These are phyloP conservation scores for Taphrina confusa DNA, from an alignment of 1,139 yeast genomes.

Conservation along the genomic window DNA sequence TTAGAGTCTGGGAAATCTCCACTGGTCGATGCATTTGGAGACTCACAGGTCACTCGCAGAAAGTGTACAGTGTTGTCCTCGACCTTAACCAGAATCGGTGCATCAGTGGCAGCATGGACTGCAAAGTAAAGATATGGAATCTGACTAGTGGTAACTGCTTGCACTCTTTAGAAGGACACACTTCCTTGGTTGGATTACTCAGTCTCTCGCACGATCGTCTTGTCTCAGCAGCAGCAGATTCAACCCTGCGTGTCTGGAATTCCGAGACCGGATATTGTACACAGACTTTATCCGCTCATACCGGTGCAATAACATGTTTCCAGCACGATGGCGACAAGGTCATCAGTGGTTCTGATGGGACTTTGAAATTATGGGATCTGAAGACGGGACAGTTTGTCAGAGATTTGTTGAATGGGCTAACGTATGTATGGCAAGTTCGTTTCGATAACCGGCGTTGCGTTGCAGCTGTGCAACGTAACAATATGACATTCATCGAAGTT, in stretches of 20 bases:
- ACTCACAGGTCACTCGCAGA: conserved; percentile 78
- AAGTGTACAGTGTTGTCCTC: conserved; percentile 82
- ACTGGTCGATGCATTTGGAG: conserved; percentile 73
- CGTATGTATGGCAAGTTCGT: conserved; percentile 92
- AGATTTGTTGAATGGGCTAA: conserved; percentile 70
- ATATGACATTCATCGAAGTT: conserved; percentile 72
- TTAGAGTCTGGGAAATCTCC: conserved; percentile 87
- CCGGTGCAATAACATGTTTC: conserved; percentile 88
- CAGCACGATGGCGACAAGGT: conserved; percentile 83
- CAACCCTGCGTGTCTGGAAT: conserved; percentile 89
- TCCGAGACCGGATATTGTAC: conserved; percentile 71
- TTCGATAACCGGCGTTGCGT: conserved; percentile 83
- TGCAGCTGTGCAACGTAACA: conserved; percentile 84
- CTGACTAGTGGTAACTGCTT: conserved; percentile 69
- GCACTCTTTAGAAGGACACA: conserved; percentile 76
- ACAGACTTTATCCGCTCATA: conserved; percentile 78
- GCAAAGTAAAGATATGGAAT: conserved; percentile 88
- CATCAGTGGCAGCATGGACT: conserved; percentile 90
- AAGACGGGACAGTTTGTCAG: conserved; percentile 73
- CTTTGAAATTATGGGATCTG: conserved; percentile 80
- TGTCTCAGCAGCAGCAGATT: conserved; percentile 97
- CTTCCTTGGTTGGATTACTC: conserved; percentile 82
- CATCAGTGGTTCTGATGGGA: conserved; percentile 85
- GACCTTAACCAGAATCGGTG: conserved; percentile 76
- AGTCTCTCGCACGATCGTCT: conserved; percentile 73